Percentiles rank a stretch among this genome's conserved stretches.
These are phyloP conservation scores for Ophiostoma ips DNA, from an alignment of 2,329 filamentous ascomycete species.

Conservation along the genomic window DNA sequence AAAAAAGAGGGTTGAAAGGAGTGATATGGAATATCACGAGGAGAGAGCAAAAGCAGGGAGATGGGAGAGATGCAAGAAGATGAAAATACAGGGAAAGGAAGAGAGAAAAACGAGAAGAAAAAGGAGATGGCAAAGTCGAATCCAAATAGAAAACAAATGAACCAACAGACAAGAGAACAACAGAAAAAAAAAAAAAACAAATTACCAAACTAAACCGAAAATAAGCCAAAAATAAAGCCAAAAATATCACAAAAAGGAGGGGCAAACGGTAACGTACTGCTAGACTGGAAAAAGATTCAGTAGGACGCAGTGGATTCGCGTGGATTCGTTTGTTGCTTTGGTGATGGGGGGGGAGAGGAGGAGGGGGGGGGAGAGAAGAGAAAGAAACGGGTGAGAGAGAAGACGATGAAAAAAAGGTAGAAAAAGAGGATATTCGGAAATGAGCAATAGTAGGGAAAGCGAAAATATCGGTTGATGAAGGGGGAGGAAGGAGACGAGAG, in stretches of 20 bases:
- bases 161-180: neutral
- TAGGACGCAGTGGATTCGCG: conserved; percentile 3
- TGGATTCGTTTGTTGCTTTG: conserved; percentile 8
- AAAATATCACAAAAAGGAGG: neutral
- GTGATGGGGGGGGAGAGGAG: conserved; percentile 3
- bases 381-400: neutral
- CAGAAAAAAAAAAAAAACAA: conserved; percentile 1
- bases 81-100: neutral
- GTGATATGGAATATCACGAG: neutral
- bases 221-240: neutral
- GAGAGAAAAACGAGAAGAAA: neutral
- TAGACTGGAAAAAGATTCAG: neutral
- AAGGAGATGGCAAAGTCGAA: too few species aligned
- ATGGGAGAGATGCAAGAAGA: too few species aligned
- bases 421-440: conserved; percentile 2
- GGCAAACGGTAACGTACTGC: neutral
- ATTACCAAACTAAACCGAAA: neutral
- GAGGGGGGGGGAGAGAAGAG: neutral
- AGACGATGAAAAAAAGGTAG: conserved; percentile 2
- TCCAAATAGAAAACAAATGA: too few species aligned
- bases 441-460: conserved; percentile 5
- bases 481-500: neutral
- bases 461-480: conserved; percentile 1
- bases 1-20: neutral
- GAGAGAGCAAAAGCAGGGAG: too few species aligned